Evolutionary conservation across 208 protist species (phyloP).

Genomic region (Crithidia brevicula): DNA sequence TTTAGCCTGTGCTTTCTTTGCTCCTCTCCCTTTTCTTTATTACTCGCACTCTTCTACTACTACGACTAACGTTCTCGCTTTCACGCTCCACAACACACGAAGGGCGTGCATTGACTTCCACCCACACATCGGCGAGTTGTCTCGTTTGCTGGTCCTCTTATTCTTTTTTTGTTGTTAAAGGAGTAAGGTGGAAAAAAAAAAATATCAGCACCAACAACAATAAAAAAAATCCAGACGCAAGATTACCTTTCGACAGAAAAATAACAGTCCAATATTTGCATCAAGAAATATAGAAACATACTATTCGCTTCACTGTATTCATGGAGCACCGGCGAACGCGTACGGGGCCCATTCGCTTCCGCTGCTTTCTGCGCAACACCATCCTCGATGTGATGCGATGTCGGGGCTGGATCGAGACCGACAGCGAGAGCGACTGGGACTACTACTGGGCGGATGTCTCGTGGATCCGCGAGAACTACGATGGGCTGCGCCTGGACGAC

Average conservation of each 20-base stretch:
- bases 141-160: background rate
- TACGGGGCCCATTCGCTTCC: slow-evolving; percentile 77
- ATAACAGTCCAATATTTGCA: background rate
- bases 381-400: slow-evolving; percentile 92
- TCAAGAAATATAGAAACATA: background rate
- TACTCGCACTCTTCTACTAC: no score
- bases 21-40: no score
- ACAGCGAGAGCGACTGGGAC: slow-evolving; percentile 93
- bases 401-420: slow-evolving; percentile 92
- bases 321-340: slow-evolving; percentile 43
- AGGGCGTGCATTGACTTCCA: no score
- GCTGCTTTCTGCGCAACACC: slow-evolving; percentile 89
- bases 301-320: background rate
- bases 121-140: no score
- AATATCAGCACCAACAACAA: no score
- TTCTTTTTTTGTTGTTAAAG: background rate
- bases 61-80: no score
- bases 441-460: slow-evolving; percentile 93
- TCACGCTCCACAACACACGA: no score
- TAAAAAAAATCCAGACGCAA: no score
- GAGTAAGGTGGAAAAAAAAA: background rate
- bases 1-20: no score
- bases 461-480: slow-evolving; percentile 94
- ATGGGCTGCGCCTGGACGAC: slow-evolving; percentile 88
- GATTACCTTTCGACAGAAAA: background rate